phyloP scores from a whole-genome alignment of 2,329 filamentous ascomycete species.

The Achaetomium macrosporum region DNA sequence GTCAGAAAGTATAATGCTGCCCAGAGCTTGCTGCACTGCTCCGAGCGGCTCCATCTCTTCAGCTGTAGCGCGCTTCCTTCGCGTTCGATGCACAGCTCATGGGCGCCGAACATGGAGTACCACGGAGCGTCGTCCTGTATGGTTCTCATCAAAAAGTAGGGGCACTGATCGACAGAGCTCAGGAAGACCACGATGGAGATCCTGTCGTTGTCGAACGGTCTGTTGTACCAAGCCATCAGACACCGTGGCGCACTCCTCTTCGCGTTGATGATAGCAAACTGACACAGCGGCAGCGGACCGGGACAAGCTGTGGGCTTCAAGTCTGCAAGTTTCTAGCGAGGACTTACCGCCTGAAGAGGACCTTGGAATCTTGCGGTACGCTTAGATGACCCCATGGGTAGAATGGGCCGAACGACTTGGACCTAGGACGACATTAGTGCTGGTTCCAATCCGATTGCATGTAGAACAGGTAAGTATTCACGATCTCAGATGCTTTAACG shows the following conservation, averaged over 20 bases:
- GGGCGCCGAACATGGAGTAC: constrained; percentile 47
- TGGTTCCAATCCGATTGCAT: neutral
- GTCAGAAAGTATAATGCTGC: constrained; percentile 51
- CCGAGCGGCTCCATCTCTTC: constrained; percentile 44
- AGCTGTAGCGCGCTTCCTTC: constrained; percentile 45
- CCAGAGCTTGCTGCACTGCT: constrained; percentile 45
- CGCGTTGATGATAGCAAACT: neutral
- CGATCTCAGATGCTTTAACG: constrained; percentile 38
- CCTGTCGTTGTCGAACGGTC: constrained; percentile 50
- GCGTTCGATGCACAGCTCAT: constrained; percentile 49
- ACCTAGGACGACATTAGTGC: constrained; percentile 30
- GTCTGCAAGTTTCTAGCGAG: neutral
- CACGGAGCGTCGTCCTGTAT: constrained; percentile 33
- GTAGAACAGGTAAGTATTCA: constrained; percentile 20
- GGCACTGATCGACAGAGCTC: constrained; percentile 37
- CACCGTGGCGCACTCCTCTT: neutral
- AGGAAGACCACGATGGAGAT: constrained; percentile 50
- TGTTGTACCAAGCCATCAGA: constrained; percentile 23
- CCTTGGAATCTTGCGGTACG: constrained; percentile 43
- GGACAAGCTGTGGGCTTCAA: neutral
- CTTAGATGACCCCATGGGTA: constrained; percentile 38
- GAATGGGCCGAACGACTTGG: constrained; percentile 42
- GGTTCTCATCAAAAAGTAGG: constrained; percentile 44
- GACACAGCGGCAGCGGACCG: neutral
- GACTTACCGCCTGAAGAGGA: constrained; percentile 50